Evolutionary conservation across 306 rosid species (phyloP), one percentile per base, ranked within the genome.

Genomic region (Vigna unguiculata): DNA sequence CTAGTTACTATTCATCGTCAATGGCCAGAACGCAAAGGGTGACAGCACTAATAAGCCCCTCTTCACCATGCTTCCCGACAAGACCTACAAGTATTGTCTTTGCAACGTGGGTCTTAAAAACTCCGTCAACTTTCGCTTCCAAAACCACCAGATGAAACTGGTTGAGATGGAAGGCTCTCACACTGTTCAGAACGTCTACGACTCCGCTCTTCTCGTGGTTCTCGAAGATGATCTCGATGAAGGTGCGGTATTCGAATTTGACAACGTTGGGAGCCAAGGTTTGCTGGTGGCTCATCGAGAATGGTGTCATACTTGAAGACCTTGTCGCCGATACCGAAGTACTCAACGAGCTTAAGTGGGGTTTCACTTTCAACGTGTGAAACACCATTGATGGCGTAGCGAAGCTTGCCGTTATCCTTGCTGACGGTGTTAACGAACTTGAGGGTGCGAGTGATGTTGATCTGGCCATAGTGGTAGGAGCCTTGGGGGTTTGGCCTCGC

Each of bases 401-500:
- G 91, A 12, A 94, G 84, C 85, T 91, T 88, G 0, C 87, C 91
- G 2, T 73, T 74, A 0, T 53, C 87, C 62, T 76, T 83, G 65
- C 75, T 58, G 0, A 73, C 87, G 0, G 86, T 57, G 87, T 91
- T 92, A 13, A 84, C 60, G 9, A 94, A 41, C 79, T 74, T 87
- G 68, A 94, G 76, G 14, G 97, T 94, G 14, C 95, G 89, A 7
- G 87, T 85, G n/a, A 93, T 91, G 75, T 88, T 87, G 58, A 93
- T 87, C 43, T 75, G 62, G 2, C 98, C 96, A 16, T 94, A 94
- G 45, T 90, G 91, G 83, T 81, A 94, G 0, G 97, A 91, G 1
- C 98, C 98, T 17, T 94, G 98, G 20, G 98, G 97, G 47, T 94
- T 94, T 7, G 97, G 98, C 69, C 97, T 88, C 0, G 98, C 98